A percentile compares a stretch with the other conserved stretches of the same genome.
phyloP scores from a whole-genome alignment of 495 filamentous ascomycete genomes.

The Penicillium antarcticum region DNA sequence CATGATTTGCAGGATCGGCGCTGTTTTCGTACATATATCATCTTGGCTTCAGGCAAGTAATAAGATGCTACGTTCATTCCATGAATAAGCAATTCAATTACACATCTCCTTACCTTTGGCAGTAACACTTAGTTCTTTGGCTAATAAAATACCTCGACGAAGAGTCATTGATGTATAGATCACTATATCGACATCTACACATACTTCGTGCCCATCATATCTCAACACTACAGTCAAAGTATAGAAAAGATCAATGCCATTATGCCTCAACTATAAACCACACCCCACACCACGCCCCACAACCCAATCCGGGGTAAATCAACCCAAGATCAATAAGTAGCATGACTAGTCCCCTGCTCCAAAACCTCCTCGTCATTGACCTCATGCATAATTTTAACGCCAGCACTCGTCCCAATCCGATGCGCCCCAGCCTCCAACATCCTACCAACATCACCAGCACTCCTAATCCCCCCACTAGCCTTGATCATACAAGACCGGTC shows the following conservation, averaged over 20 bases:
- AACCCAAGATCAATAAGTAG: conserved; percentile 10
- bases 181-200: too few relatives aligned
- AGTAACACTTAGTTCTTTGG: too few relatives aligned
- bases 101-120: background rate
- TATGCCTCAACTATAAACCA: too few relatives aligned
- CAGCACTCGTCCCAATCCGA: conserved; percentile 61
- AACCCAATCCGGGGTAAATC: background rate
- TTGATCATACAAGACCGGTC: conserved; percentile 55
- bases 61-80: conserved; percentile 1
- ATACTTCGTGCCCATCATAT: too few relatives aligned
- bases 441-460: conserved; percentile 45
- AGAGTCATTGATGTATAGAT: too few relatives aligned
- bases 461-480: conserved; percentile 62
- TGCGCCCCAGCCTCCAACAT: conserved; percentile 65
- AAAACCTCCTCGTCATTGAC: conserved; percentile 22
- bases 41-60: conserved; percentile 4
- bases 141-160: too few relatives aligned
- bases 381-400: conserved; percentile 56
- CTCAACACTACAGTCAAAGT: too few relatives aligned
- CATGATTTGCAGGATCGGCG: conserved; percentile 5
- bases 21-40: conserved; percentile 2
- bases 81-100: background rate
- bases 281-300: too few relatives aligned
- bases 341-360: conserved; percentile 17
- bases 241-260: too few relatives aligned